These are phyloP conservation scores for Ogataea corticis DNA, from an alignment of 805 yeast genomes.

Conservation along the genomic window DNA sequence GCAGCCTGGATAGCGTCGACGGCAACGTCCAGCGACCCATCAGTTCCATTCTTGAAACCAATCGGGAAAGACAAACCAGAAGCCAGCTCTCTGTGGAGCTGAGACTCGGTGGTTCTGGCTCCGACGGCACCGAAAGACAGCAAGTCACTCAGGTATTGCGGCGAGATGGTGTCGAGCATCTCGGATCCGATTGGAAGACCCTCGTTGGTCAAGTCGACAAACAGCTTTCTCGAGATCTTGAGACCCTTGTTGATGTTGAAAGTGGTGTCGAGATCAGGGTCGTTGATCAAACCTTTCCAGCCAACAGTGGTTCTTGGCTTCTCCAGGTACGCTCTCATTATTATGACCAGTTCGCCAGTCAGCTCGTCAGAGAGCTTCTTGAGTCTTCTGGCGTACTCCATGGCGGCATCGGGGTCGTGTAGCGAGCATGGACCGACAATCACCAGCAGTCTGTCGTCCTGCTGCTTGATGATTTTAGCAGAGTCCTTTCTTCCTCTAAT, in stretches of 20 bases:
- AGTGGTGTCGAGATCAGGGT: constrained; percentile 90
- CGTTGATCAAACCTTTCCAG: constrained; percentile 97
- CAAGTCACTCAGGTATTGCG: constrained; percentile 90
- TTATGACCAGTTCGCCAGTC: constrained; percentile 71
- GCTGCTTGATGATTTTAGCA: constrained; percentile 66
- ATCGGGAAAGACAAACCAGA: constrained; percentile 98
- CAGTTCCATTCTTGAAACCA: constrained; percentile 98
- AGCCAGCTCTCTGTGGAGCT: constrained; percentile 94
- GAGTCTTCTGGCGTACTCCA: constrained; percentile 79
- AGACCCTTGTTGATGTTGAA: constrained; percentile 95
- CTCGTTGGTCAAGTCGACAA: constrained; percentile 71
- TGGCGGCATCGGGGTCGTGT: constrained; percentile 87
- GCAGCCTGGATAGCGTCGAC: constrained; percentile 94
- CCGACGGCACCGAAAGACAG: constrained; percentile 97
- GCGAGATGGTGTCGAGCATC: constrained; percentile 97
- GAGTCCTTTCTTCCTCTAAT: constrained; percentile 78
- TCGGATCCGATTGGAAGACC: constrained; percentile 95
- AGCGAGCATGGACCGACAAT: constrained; percentile 97
- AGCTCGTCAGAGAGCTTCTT: constrained; percentile 68
- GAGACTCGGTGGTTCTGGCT: constrained; percentile 98
- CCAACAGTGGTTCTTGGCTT: constrained; percentile 99
- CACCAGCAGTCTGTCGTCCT: constrained; percentile 81
- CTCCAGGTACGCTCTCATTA: constrained; percentile 97
- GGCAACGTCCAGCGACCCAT: constrained; percentile 90
- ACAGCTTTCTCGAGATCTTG: constrained; percentile 81